phyloP scores from a whole-genome alignment of 345 rosid species.

The Rhodamnia rubescens region DNA sequence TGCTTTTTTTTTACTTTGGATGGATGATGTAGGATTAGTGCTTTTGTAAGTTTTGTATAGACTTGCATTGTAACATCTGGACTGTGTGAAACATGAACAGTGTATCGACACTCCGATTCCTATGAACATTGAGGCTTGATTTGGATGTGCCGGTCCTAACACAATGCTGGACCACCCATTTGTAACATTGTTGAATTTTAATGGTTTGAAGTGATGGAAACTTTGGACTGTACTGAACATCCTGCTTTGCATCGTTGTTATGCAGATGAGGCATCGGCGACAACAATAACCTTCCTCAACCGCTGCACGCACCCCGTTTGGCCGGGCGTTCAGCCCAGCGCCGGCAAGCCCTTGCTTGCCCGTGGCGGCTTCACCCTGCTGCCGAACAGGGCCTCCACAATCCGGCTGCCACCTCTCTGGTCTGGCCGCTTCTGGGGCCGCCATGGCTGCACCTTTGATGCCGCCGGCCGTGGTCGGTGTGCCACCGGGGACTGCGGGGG shows the following conservation, averaged over 20 bases:
- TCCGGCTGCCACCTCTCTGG: slow-evolving; percentile 72
- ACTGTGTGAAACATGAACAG: background rate
- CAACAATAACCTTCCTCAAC: slow-evolving; percentile 63
- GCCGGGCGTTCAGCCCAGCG: slow-evolving; percentile 94
- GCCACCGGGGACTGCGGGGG: slow-evolving; percentile 93
- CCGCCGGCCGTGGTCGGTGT: slow-evolving; percentile 60
- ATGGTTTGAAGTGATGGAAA: background rate
- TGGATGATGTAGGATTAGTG: background rate
- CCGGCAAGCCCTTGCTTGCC: slow-evolving; percentile 66
- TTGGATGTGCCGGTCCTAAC: background rate
- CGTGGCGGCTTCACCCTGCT: slow-evolving; percentile 77
- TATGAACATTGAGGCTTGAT: background rate
- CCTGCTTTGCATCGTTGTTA: background rate
- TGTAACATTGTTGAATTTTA: background rate
- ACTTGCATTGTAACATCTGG: background rate
- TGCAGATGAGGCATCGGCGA: slow-evolving; percentile 30
- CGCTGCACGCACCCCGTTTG: slow-evolving; percentile 75
- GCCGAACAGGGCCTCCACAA: slow-evolving; percentile 46
- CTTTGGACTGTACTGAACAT: background rate
- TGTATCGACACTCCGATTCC: background rate
- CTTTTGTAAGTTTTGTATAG: background rate
- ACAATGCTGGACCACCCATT: background rate
- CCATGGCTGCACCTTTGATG: slow-evolving; percentile 76
- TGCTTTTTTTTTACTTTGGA: background rate
- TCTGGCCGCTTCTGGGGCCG: slow-evolving; percentile 98